Base-by-base conservation (phyloP, 192 early-diverging fungal species). In the Backusella mclennaniae region DNA sequence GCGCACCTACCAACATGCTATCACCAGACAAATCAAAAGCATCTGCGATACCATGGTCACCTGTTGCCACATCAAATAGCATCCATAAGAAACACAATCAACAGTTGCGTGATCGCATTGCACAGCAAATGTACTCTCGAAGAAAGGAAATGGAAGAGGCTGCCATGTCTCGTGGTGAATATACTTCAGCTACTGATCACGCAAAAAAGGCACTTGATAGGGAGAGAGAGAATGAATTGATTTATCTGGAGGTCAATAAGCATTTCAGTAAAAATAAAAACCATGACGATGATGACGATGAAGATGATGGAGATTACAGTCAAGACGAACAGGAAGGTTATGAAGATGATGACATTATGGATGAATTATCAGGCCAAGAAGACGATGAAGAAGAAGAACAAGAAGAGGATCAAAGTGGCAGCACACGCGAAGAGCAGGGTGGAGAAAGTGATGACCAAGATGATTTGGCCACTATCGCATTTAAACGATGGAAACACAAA, bases 61-160 rank as follows among this genome's bases (percentile, higher is more conserved):
- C 66, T 49, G 7, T 73, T 29, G 31, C 46, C 23, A 26, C 21
- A 12, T 42, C 66, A n/a, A 46, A 52, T 21, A 63, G 26, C 36
- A 53, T 53, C 3, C 76, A 70, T 15, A 66, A 67, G 14, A 76
- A 75, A 29, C 38, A 77, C 0, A 81, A 81, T 14, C 66, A 67
- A 31, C 26, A 49, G 56, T 14, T 81, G 14, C 66, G 69, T 31
- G 63, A 74, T 12, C 49, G 67, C 17, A 77, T 81, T 21, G 66
- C 80, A 19, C 56, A 26, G 26, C 66, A 81, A 14, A 52, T 77
- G 71, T 63, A 73, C 11, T 15, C 36, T 15, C 36, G 71, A 53
- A 66, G 73, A n/a, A 69, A 38, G 8, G 53, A 74, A 7, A 79
- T 79, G 77, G 77, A 79, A 42, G 66, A 68, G 12, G 46, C 33